These are phyloP conservation scores for Coriolopsis trogii DNA, from an alignment of 1,284 basidiomycete species.

Conservation along the genomic window DNA sequence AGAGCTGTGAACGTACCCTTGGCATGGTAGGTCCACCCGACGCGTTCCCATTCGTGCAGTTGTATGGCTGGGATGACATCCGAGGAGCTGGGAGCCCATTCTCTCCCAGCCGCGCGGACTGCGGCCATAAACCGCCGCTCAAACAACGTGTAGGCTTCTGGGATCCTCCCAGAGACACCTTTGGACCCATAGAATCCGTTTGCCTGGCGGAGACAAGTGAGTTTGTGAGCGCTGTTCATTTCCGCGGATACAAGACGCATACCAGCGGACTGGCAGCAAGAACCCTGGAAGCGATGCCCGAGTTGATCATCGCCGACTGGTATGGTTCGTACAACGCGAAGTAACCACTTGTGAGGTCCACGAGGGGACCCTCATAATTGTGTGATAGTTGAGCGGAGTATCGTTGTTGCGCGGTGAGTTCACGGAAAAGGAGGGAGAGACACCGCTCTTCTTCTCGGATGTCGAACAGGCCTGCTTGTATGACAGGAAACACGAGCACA, in stretches of 20 bases:
- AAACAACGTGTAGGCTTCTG: constrained; percentile 91
- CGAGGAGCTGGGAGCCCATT: constrained; percentile 40
- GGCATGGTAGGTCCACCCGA: constrained; percentile 98
- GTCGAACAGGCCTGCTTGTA: constrained; percentile 85
- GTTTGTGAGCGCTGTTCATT: background rate
- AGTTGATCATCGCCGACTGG: constrained; percentile 71
- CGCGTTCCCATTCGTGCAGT: constrained; percentile 85
- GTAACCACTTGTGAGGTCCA: constrained; percentile 93
- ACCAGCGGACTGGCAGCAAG: constrained; percentile 90
- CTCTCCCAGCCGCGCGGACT: constrained; percentile 53
- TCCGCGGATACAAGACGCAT: constrained; percentile 21
- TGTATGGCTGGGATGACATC: constrained; percentile 53
- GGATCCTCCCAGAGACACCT: constrained; percentile 91
- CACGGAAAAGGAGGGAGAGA: constrained; percentile 60
- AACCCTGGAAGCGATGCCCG: constrained; percentile 68
- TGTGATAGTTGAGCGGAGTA: constrained; percentile 1
- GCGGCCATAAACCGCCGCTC: constrained; percentile 85
- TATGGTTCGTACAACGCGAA: constrained; percentile 90
- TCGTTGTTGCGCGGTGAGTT: constrained; percentile 31
- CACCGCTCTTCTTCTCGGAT: constrained; percentile 81
- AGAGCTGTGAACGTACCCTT: constrained; percentile 66
- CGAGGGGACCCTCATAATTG: constrained; percentile 41
- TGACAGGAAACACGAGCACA: constrained; percentile 75
- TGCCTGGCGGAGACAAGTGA: constrained; percentile 51
- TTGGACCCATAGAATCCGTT: constrained; percentile 94